phyloP scores from a whole-genome alignment of 345 rosid genomes.

The Eucalyptus rudis region DNA sequence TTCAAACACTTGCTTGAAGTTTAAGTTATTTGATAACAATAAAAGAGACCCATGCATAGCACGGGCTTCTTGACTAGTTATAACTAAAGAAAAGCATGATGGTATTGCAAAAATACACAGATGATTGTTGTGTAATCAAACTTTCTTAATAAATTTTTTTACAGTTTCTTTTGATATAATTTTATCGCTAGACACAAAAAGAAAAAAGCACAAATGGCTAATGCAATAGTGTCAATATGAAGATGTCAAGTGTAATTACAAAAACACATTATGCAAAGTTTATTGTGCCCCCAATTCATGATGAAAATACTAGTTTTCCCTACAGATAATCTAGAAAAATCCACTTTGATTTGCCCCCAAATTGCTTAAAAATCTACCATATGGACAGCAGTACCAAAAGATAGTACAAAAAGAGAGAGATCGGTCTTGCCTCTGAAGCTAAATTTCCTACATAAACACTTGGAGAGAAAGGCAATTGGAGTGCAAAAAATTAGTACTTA shows the following conservation, averaged over 20 bases:
- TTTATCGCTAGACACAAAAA: neutral
- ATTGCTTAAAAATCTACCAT: neutral
- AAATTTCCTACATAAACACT: slow-evolving; percentile 95
- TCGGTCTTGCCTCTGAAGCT: slow-evolving; percentile 59
- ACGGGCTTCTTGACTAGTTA: too few species aligned
- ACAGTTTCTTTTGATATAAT: neutral
- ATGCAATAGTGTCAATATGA: neutral
- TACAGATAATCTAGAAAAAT: neutral
- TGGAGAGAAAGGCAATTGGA: neutral
- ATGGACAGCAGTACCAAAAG: neutral
- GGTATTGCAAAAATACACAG: neutral
- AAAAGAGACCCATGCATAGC: too few species aligned
- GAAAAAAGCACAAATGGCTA: neutral
- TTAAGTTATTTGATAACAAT: neutral
- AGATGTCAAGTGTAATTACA: neutral
- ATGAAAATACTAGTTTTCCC: neutral
- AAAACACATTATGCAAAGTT: too few species aligned
- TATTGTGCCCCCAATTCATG: neutral
- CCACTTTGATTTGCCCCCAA: neutral
- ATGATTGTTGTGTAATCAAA: neutral
- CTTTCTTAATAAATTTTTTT: neutral
- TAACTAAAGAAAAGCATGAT: too few species aligned
- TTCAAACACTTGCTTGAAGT: neutral
- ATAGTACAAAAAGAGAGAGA: neutral
- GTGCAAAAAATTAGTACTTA: too few species aligned